Conservation (phyloP, 208 protist genomes). For the Leishmania aethiopica region DNA sequence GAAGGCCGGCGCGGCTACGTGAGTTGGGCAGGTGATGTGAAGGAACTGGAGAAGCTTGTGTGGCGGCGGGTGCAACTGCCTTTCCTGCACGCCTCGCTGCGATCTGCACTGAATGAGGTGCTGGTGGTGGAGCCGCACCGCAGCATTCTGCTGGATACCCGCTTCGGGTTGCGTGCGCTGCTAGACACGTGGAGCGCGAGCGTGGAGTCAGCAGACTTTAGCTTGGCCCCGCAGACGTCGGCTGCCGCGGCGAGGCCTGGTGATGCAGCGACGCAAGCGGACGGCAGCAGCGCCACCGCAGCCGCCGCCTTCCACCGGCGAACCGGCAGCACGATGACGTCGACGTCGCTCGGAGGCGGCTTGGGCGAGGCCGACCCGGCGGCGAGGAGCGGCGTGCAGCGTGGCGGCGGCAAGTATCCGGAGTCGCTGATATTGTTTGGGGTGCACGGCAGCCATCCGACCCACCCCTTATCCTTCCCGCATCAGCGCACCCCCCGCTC, state of each 20-base stretch:
- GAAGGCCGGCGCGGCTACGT: constrained; percentile 49
- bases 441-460: constrained; percentile 6
- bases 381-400: constrained; percentile 9
- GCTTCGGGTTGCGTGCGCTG: constrained; percentile 56
- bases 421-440: constrained; percentile 4
- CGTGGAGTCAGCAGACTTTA: constrained; percentile 20
- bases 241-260: background rate
- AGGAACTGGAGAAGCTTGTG: constrained; percentile 46
- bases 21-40: constrained; percentile 42
- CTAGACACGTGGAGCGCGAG: constrained; percentile 53
- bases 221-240: constrained; percentile 18
- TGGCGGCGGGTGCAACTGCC: constrained; percentile 38
- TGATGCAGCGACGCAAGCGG: background rate
- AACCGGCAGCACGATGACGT: background rate
- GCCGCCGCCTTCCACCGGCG: constrained; percentile 3
- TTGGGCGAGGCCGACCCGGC: background rate
- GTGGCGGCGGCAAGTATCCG: constrained; percentile 13
- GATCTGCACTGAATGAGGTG: constrained; percentile 36
- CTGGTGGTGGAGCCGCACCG: constrained; percentile 63
- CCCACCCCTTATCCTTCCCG: constrained; percentile 14
- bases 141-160: constrained; percentile 50
- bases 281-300: background rate
- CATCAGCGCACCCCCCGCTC: background rate
- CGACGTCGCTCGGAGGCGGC: background rate
- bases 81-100: constrained; percentile 40